phyloP scores from a whole-genome alignment of 192 early-diverging fungal species.

The Dissophora globulifera region DNA sequence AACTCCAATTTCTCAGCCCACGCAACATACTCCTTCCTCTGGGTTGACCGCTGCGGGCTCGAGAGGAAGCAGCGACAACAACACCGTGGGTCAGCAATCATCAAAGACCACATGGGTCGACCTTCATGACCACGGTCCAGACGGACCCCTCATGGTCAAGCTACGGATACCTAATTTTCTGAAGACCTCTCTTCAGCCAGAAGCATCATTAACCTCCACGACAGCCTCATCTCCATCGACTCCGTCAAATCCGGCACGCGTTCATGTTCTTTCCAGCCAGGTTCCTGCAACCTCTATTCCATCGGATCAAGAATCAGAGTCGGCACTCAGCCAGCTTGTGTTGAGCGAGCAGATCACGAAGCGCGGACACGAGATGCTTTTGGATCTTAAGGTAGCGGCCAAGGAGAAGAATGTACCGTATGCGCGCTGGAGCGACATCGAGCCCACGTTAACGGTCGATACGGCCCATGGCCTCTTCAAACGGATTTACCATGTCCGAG shows the following conservation, averaged over 20 bases:
- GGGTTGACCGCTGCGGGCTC: not conserved
- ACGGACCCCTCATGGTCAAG: conserved; percentile 30
- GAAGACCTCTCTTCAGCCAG: not conserved
- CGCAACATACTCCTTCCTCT: not conserved
- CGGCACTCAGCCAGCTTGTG: conserved; percentile 15
- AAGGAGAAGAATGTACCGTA: conserved; percentile 45
- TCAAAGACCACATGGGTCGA: conserved; percentile 19
- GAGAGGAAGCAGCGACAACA: not conserved
- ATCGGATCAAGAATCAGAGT: conserved; percentile 7
- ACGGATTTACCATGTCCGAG: conserved; percentile 63
- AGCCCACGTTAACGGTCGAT: conserved; percentile 47
- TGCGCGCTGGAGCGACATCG: conserved; percentile 32
- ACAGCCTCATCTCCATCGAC: conserved; percentile 27
- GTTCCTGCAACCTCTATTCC: conserved; percentile 7
- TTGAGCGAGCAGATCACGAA: conserved; percentile 38
- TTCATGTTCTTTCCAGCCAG: conserved; percentile 24
- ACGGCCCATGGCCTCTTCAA: conserved; percentile 68
- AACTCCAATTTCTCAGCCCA: conserved; percentile 7
- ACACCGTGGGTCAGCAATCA: not conserved
- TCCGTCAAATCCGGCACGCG: not conserved
- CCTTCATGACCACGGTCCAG: conserved; percentile 25
- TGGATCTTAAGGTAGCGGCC: conserved; percentile 24
- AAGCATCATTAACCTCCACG: not conserved
- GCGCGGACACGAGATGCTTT: conserved; percentile 29
- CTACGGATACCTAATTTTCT: conserved; percentile 13